phyloP scores from a whole-genome alignment of 2,329 filamentous ascomycete genomes.

The Sporothrix luriei region DNA sequence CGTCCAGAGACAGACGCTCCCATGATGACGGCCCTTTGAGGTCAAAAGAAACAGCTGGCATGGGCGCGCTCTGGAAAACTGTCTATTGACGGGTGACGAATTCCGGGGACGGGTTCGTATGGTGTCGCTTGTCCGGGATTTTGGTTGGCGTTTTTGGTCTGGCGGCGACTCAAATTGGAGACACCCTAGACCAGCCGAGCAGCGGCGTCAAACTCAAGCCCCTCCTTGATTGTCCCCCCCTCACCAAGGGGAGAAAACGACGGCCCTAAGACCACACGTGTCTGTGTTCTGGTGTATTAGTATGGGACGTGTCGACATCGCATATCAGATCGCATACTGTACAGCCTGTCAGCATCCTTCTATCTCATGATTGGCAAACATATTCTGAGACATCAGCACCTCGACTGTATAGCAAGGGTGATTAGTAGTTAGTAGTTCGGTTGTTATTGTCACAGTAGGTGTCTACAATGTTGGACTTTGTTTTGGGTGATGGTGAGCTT shows the following conservation, averaged over 20 bases:
- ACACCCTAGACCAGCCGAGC: no score
- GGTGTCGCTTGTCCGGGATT: neutral
- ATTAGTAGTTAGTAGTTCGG: no score
- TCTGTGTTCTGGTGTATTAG: no score
- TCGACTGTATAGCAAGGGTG: no score
- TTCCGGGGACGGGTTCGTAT: constrained; percentile 17
- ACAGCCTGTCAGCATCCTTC: neutral
- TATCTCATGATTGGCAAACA: no score
- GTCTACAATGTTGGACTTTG: no score
- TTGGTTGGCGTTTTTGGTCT: constrained; percentile 3
- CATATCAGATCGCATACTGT: constrained; percentile 5
- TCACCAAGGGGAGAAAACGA: neutral
- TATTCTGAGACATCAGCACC: no score
- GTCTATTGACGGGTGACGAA: constrained; percentile 19
- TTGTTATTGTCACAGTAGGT: no score
- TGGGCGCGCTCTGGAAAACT: neutral
- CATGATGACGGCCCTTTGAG: neutral
- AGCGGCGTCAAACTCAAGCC: neutral
- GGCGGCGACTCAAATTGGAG: neutral
- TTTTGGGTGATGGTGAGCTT: no score
- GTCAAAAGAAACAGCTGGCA: neutral
- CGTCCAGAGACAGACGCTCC: neutral
- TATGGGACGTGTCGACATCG: neutral
- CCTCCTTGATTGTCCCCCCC: neutral
- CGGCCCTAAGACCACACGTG: neutral